Evolutionary conservation across 2,329 filamentous ascomycete species (phyloP), one percentile per base, ranked within the genome.

Genomic region (Lomentospora prolificans): DNA sequence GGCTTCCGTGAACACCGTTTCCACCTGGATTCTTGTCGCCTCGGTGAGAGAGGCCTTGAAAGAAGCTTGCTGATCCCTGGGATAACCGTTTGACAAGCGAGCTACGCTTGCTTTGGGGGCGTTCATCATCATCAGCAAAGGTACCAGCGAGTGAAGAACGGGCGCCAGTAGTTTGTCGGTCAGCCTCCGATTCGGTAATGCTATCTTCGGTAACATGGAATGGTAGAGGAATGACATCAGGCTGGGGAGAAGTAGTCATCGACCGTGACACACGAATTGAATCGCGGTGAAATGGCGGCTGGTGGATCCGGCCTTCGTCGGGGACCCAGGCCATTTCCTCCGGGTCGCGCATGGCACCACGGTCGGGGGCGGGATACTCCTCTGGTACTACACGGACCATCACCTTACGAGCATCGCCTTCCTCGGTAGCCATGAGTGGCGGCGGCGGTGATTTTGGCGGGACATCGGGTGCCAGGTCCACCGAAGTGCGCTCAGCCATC

Each of bases 131-230:
- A 27, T 84, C 77, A 57, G 86, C 84, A 14, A 85, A 84, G 62
- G 86, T 78, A 0, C 87, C 87, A 3, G 85, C 88, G 19, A 88
- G 75, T 1, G 87, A 88, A 2, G 85, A 89, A 27, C 76, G 70
- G 19, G 78, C 76, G 14, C 75, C 74, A 4, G 78, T 72, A 2
- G 65, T 64, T 10, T 59, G 39, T 24, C 48, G 31, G 14, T 58
- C 58, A 2, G 30, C 25, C 7, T 51, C 55, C 3, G 19, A 51
- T 5, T 70, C 65, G 3, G 75, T 70, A 10, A 25, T 25, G 2
- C 73, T 69, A 10, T 73, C 69, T 19, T 68, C 67, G 0, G 82
- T 82, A 1, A 87, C 72, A 8, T 66, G 77, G 67, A 89, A 88
- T 0, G 86, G 86, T 1, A 89, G 71, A 14, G 86, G 83, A 1